phyloP scores from a whole-genome alignment of 2,329 filamentous ascomycete species.

The Paramyrothecium sp. region DNA sequence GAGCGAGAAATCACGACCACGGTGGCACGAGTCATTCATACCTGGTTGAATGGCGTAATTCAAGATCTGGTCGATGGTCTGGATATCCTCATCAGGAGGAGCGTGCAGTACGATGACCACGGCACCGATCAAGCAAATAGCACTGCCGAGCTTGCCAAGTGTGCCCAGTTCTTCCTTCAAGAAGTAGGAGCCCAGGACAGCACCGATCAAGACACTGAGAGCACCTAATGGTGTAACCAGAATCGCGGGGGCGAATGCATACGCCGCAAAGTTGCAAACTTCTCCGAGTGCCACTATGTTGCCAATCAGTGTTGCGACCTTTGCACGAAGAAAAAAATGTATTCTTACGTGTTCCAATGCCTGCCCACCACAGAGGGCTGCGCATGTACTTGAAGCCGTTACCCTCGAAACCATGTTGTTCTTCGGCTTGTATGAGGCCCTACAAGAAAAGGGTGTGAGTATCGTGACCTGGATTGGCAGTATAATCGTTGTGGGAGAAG shows the following conservation, averaged over 20 bases:
- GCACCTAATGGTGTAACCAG: constrained; percentile 93
- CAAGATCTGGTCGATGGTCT: constrained; percentile 89
- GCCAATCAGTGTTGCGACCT: constrained; percentile 15
- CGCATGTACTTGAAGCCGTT: constrained; percentile 93
- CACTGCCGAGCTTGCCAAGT: constrained; percentile 90
- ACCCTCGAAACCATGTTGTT: constrained; percentile 92
- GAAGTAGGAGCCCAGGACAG: constrained; percentile 93
- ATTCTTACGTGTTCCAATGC: constrained; percentile 78
- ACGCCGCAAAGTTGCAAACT: constrained; percentile 95
- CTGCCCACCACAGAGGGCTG: constrained; percentile 97
- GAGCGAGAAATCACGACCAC: neutral
- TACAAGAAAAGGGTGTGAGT: constrained; percentile 28
- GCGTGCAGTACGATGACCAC: constrained; percentile 98
- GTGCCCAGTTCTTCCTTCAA: constrained; percentile 86
- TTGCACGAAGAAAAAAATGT: neutral
- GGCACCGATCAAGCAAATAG: constrained; percentile 91
- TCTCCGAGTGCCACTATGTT: constrained; percentile 82
- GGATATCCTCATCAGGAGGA: constrained; percentile 86
- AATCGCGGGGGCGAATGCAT: constrained; percentile 98
- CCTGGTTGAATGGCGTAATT: constrained; percentile 88
- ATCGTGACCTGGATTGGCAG: neutral
- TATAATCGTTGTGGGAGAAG: neutral
- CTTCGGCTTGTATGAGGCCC: constrained; percentile 87
- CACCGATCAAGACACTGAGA: constrained; percentile 90
- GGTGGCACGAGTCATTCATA: constrained; percentile 40